A percentile compares a stretch with the other conserved stretches of the same genome.
Conservation (phyloP, 768 basidiomycete genomes). For the Russula virescens region DNA sequence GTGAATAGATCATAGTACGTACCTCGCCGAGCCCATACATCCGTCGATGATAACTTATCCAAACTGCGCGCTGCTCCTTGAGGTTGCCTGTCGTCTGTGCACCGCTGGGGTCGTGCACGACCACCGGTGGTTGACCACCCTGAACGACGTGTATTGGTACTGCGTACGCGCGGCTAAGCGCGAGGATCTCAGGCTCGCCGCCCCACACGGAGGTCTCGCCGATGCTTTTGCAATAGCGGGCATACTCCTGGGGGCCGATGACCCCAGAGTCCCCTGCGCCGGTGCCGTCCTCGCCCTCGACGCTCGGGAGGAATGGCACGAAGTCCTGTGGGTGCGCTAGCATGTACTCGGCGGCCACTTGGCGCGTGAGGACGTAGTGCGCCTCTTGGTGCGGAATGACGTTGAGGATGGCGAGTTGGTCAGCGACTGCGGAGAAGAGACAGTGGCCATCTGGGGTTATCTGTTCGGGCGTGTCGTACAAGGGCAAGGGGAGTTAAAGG, state of each 20-base stretch:
- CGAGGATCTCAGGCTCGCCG: constrained; percentile 94
- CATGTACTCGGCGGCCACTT: constrained; percentile 76
- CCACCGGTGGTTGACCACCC: constrained; percentile 69
- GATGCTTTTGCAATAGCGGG: constrained; percentile 70
- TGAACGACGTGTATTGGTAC: constrained; percentile 91
- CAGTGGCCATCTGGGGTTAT: constrained; percentile 95
- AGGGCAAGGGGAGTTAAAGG: not conserved
- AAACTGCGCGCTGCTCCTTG: constrained; percentile 39
- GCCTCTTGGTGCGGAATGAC: constrained; percentile 54
- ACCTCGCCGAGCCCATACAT: constrained; percentile 98
- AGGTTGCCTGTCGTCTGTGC: constrained; percentile 31
- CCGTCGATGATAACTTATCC: constrained; percentile 87
- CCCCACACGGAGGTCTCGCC: constrained; percentile 91
- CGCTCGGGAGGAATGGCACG: constrained; percentile 82
- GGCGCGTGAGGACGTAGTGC: constrained; percentile 55
- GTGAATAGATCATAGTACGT: constrained; percentile 28
- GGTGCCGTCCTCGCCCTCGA: constrained; percentile 60
- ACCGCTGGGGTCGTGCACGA: constrained; percentile 66
- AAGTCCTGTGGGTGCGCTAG: constrained; percentile 82
- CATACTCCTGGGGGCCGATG: constrained; percentile 62
- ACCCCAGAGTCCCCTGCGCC: constrained; percentile 62
- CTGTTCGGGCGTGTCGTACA: constrained; percentile 35
- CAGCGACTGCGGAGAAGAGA: constrained; percentile 89
- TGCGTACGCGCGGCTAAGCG: constrained; percentile 72
- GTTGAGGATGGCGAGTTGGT: constrained; percentile 77